phyloP scores from a whole-genome alignment of 495 filamentous ascomycete species.

The Hypoxylon subgilvum region DNA sequence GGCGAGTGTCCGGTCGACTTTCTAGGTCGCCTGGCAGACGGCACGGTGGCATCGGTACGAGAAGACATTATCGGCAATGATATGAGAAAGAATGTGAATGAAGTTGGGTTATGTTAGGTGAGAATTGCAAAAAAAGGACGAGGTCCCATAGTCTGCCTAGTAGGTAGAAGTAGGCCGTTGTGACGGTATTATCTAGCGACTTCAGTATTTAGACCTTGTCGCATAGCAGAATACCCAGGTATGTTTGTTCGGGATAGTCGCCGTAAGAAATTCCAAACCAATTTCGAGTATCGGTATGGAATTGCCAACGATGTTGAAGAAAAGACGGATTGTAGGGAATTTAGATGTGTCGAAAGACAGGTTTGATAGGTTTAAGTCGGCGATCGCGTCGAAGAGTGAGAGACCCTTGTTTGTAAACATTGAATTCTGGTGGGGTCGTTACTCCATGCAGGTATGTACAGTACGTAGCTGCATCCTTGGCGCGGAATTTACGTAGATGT shows the following conservation, averaged over 20 bases:
- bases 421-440: slow-evolving; percentile 21
- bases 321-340: background rate
- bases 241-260: background rate
- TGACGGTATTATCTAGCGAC: background rate
- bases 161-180: background rate
- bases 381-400: slow-evolving; percentile 30
- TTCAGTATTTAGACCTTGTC: slow-evolving; percentile 7
- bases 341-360: background rate
- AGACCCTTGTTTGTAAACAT: slow-evolving; percentile 43
- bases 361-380: background rate
- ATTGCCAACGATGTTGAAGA: too few relatives aligned
- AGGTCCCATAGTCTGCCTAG: slow-evolving; percentile 4
- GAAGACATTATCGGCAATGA: slow-evolving; percentile 47
- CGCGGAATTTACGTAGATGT: too few relatives aligned
- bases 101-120: background rate
- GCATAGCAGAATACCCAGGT: background rate
- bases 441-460: background rate
- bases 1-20: slow-evolving; percentile 77
- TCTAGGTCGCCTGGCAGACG: slow-evolving; percentile 67
- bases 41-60: slow-evolving; percentile 53
- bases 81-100: background rate
- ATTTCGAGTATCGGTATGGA: too few relatives aligned
- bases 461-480: background rate
- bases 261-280: too few relatives aligned
- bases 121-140: background rate